Evolutionary conservation across 352 stramenopile species (phyloP).

Genomic region (Discostella stelligera): DNA sequence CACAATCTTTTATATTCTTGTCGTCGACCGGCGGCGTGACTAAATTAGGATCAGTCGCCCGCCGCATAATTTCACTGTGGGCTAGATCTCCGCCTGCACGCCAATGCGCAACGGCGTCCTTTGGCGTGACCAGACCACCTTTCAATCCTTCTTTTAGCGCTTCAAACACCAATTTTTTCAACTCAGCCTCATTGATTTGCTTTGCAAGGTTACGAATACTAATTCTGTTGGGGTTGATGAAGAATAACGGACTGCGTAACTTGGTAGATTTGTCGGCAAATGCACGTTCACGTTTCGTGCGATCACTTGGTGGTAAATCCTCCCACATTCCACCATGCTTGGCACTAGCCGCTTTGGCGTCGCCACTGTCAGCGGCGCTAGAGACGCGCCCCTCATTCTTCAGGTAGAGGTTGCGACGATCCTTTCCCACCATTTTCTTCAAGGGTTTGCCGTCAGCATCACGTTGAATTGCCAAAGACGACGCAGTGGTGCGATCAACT

Average conservation of each 20-base stretch:
- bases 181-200: constrained; percentile 87
- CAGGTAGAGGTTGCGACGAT: constrained; percentile 96
- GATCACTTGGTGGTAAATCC: constrained; percentile 89
- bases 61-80: constrained; percentile 64
- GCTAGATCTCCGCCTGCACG: constrained; percentile 65
- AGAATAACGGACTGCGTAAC: constrained; percentile 95
- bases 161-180: constrained; percentile 88
- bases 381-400: constrained; percentile 91
- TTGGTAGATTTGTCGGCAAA: constrained; percentile 95
- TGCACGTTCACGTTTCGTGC: constrained; percentile 90
- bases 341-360: constrained; percentile 46
- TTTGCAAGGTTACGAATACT: constrained; percentile 92
- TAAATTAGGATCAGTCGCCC: constrained; percentile 45
- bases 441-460: constrained; percentile 60
- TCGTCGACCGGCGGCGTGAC: constrained; percentile 55
- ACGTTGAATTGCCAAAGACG: constrained; percentile 63
- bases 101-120: constrained; percentile 83
- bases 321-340: constrained; percentile 75
- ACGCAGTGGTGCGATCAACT: constrained; percentile 68
- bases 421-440: constrained; percentile 84
- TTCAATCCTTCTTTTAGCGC: constrained; percentile 82
- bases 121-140: constrained; percentile 82
- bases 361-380: constrained; percentile 40
- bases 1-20: constrained; percentile 67
- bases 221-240: constrained; percentile 92